These are phyloP conservation scores for Xylaria sp. DNA, from an alignment of 2,329 filamentous ascomycete species.

Conservation along the genomic window DNA sequence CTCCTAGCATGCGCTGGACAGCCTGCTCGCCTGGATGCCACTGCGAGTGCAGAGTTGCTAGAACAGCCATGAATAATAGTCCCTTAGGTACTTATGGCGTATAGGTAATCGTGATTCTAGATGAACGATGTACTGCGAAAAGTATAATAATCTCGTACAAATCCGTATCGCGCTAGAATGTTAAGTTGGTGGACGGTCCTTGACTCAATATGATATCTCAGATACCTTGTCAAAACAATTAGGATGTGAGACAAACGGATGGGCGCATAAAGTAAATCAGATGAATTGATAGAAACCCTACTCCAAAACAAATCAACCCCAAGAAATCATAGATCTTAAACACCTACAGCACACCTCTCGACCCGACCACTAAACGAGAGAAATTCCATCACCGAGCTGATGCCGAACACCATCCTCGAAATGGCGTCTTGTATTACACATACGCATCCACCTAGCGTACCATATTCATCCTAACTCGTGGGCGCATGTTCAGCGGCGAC, in stretches of 20 bases:
- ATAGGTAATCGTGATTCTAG: not conserved
- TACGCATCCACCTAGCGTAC: not conserved
- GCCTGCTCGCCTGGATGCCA: constrained; percentile 72
- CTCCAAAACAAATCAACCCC: too few species aligned
- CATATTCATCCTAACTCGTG: not conserved
- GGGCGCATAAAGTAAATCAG: too few species aligned
- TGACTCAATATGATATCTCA: too few species aligned
- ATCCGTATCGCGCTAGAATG: too few species aligned
- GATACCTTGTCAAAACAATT: too few species aligned
- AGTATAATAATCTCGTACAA: not conserved
- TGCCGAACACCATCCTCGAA: not conserved
- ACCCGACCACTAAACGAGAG: not conserved
- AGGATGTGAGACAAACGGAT: too few species aligned
- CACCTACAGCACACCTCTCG: not conserved
- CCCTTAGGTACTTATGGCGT: too few species aligned
- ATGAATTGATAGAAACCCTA: too few species aligned
- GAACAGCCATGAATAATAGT: constrained; percentile 31
- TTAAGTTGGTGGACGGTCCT: too few species aligned
- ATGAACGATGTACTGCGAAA: not conserved
- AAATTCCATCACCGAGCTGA: not conserved
- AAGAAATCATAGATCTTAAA: not conserved
- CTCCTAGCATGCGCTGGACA: constrained; percentile 66
- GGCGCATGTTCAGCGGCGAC: not conserved
- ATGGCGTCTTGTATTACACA: not conserved
- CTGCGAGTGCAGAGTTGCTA: constrained; percentile 29